Base-by-base conservation (phyloP, 768 basidiomycete genomes). In the Pisolithus microcarpus region DNA sequence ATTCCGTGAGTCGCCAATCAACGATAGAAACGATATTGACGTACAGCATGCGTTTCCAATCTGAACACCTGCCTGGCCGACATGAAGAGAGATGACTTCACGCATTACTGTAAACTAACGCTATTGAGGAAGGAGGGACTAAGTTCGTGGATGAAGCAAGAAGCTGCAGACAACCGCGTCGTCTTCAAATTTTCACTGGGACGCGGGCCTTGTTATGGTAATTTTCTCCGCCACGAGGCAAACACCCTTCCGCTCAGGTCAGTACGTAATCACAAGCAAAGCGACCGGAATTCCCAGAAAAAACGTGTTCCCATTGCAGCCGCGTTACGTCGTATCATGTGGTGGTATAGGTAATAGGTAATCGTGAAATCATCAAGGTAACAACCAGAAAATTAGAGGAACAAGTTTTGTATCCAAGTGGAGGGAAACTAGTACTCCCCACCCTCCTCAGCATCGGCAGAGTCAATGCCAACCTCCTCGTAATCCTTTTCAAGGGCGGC, bases 401-500 rank as follows among this genome's bases (percentile, higher is more conserved):
- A 58, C 56, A 54, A 61, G 60, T 52, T 58, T 61, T 57, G 38
- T 57, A 58, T 56, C 52, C 56, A 52, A 50, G 51, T 6, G 26
- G 26, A 1, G 7, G 46, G 61, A 60, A 57, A 51, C 58, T 68
- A 77, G 62, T 77, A 77, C 61, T 77, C 75, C 53, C 71, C 75
- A 43, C 58, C 71, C 53, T 79, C 80, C 64, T 80, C 75, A 16
- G 55, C 72, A 38, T 77, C 75, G 4, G 74, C 77, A 38, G 76
- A 76, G 62, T 73, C 72, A 26, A 72, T 74, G 48, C 82, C 80
- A 58, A 85, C 91, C 67, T 96, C 91, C 67, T 91, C 90, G 61
- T 92, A 93, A 58, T 92, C 91, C 70, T 92, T 96, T 78, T 97
- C 95, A 50, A 99, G 83, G n/a, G 95, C 95, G n/a, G 95, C 96